Percentiles rank a stretch among this genome's conserved stretches.
Conservation (phyloP, 805 yeast genomes). For the Cyberlindnera mycetangii region DNA sequence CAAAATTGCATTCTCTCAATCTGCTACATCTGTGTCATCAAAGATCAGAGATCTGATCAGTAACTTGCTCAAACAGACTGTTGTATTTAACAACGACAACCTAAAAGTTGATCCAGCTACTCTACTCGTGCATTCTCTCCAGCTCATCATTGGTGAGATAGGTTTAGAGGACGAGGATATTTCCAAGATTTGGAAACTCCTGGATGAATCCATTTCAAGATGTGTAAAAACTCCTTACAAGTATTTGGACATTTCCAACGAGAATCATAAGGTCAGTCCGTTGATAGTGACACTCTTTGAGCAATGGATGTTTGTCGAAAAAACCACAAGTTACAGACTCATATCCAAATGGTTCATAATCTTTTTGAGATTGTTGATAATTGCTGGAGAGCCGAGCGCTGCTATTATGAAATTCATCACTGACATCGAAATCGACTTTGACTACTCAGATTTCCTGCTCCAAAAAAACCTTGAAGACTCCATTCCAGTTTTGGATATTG, state of each 20-base stretch:
- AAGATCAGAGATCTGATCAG: slow-evolving; percentile 39
- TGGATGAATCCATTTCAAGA: slow-evolving; percentile 77
- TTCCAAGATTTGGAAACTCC: slow-evolving; percentile 49
- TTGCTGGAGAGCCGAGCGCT: slow-evolving; percentile 56
- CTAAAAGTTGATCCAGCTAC: slow-evolving; percentile 51
- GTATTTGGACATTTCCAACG: slow-evolving; percentile 60
- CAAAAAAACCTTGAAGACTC: slow-evolving; percentile 17
- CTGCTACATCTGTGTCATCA: slow-evolving; percentile 41
- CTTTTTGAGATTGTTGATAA: slow-evolving; percentile 43
- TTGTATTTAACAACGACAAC: slow-evolving; percentile 47
- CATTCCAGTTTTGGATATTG: slow-evolving; percentile 12
- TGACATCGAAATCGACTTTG: slow-evolving; percentile 20
- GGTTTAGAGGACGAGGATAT: slow-evolving; percentile 19
- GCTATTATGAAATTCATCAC: slow-evolving; percentile 13
- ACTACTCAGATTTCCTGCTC: slow-evolving; percentile 22
- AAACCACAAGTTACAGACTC: slow-evolving; percentile 23
- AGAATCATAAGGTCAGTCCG: slow-evolving; percentile 46
- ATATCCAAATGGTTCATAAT: slow-evolving; percentile 48
- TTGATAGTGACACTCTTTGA: slow-evolving; percentile 58
- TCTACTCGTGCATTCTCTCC: slow-evolving; percentile 52
- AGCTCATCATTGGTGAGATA: slow-evolving; percentile 16
- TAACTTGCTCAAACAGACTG: slow-evolving; percentile 47
- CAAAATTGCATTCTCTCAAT: slow-evolving; percentile 43
- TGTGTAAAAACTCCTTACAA: slow-evolving; percentile 76
- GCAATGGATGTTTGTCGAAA: slow-evolving; percentile 59